phyloP scores from a whole-genome alignment of 495 filamentous ascomycete species.

The Penicillium dipodomyicola region DNA sequence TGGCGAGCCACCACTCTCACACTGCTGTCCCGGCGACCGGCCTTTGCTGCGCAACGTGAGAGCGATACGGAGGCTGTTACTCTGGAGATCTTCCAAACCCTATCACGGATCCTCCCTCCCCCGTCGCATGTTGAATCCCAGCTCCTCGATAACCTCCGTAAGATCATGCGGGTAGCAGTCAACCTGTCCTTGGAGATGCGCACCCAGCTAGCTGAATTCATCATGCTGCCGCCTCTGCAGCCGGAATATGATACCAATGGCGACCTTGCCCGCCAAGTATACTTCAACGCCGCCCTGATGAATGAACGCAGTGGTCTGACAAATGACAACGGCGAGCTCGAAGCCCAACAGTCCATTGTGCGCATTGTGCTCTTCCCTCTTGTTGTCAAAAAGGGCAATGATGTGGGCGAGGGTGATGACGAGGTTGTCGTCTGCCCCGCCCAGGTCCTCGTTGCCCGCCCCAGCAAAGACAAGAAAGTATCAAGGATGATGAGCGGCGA shows the following conservation, averaged over 20 bases:
- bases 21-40: conserved; percentile 70
- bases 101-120: conserved; percentile 78
- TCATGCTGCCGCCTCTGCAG: conserved; percentile 94
- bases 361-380: conserved; percentile 90
- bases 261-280: conserved; percentile 75
- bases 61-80: conserved; percentile 88
- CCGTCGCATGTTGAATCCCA: conserved; percentile 70
- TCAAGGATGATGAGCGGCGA: conserved; percentile 44
- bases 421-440: conserved; percentile 93
- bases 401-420: conserved; percentile 76
- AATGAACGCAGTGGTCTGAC: conserved; percentile 78
- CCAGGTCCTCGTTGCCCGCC: conserved; percentile 72
- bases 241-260: conserved; percentile 93
- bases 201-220: conserved; percentile 90
- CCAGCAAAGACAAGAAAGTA: conserved; percentile 44
- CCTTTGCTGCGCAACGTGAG: conserved; percentile 71
- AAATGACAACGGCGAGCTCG: conserved; percentile 70
- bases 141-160: conserved; percentile 75
- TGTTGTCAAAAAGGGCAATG: conserved; percentile 91
- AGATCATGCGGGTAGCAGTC: conserved; percentile 79
- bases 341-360: conserved; percentile 71
- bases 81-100: conserved; percentile 74
- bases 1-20: conserved; percentile 95
- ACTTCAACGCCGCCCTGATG: conserved; percentile 89
- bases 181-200: conserved; percentile 94